Evolutionary conservation across 176 grass and related monocot genomes (phyloP).

Genomic region (Carex parvula): DNA sequence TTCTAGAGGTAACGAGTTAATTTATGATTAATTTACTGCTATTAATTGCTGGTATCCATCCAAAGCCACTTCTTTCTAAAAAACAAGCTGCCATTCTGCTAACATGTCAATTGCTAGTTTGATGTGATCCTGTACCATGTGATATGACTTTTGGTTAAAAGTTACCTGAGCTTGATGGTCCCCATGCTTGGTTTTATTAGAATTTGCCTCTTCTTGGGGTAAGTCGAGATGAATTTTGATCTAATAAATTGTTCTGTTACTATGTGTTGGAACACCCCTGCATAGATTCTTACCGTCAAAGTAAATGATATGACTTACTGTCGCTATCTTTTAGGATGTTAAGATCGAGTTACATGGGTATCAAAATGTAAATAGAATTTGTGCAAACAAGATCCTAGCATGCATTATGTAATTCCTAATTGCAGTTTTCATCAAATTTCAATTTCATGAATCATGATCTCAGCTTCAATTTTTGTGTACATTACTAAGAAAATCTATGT

Average conservation of each 20-base stretch:
- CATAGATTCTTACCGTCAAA: neutral
- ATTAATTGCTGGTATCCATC: neutral
- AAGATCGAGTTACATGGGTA: neutral
- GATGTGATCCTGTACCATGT: neutral
- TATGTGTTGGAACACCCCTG: neutral
- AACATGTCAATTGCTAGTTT: neutral
- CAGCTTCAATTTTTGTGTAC: neutral
- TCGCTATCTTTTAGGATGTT: neutral
- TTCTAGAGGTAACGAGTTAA: constrained; percentile 56
- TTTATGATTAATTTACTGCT: constrained; percentile 18
- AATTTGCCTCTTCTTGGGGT: neutral
- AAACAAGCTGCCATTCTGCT: neutral
- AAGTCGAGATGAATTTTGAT: neutral
- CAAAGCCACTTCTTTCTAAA: neutral
- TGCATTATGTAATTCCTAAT: neutral
- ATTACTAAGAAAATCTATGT: neutral
- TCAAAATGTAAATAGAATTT: neutral
- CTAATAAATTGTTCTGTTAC: neutral
- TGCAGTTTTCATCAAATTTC: neutral
- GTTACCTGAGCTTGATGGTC: neutral
- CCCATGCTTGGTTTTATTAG: neutral
- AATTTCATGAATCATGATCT: neutral
- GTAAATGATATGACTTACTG: neutral
- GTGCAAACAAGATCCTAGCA: neutral
- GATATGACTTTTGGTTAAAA: neutral